Evolutionary conservation across 495 filamentous ascomycete species (phyloP), one percentile per base, ranked within the genome.

Genomic region (Aspergillus biplanus): DNA sequence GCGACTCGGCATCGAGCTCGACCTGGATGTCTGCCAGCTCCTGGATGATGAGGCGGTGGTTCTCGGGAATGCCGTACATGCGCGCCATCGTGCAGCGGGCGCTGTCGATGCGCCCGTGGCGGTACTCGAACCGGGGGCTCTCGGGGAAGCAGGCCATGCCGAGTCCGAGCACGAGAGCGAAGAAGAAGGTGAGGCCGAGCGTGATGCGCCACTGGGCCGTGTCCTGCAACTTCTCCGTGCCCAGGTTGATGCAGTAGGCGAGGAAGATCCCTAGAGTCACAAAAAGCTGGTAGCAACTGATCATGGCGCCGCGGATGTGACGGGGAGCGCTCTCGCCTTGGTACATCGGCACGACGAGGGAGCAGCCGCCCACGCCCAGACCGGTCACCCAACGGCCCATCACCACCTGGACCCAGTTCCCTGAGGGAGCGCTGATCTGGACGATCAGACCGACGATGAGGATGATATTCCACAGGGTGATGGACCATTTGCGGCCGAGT

Each of bases 231-330:
- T 60, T 74, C 59, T 87, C 76, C 27, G 91, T 93, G 33, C 90
- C 91, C 71, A 83, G 89, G 74, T 95, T 92, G 78, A 94, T 86
- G 70, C 87, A 87, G 74, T 92, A 87, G 56, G 91, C 89, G 7
- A 87, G 80, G 77, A 92, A 91, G 74, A 94, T 96, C 62, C 92
- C 92, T 42, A 92, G 75, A 8, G 92, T 94, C 77, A 96, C 90
- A 74, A 95, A 92, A 1, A 96, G 85, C 75, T 96, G 92, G 77
- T 96, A 95, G 79, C 81, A 77, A 83, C 82, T 76, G 58, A 91
- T 85, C 63, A 91, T 79, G 47, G 89, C 78, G 71, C 88, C 88
- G 66, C 89, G 86, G 62, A 92, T 80, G 52, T 87, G 83, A 61
- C 80, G 78, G 5, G 88, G 88, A 15, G 83, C 85, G 56, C 86